Evolutionary conservation across 768 basidiomycete species (phyloP).

Genomic region (Chalciporus chontae): DNA sequence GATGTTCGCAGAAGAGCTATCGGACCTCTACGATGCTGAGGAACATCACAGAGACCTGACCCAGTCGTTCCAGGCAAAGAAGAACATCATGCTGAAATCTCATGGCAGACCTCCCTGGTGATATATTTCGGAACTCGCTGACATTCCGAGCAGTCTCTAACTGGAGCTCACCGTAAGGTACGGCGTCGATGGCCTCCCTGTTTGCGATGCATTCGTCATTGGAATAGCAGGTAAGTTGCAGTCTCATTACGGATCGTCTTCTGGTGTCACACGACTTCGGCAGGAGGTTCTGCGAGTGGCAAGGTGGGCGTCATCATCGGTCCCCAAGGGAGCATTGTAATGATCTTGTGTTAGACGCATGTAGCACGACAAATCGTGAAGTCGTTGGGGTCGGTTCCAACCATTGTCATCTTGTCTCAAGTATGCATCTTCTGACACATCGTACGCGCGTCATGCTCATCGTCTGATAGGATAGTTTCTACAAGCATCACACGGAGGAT

Average conservation of each 20-base stretch:
- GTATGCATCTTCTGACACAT: conserved; percentile 32
- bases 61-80: conserved; percentile 35
- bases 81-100: conserved; percentile 77
- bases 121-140: conserved; percentile 7
- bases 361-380: conserved; percentile 81
- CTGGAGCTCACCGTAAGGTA: conserved; percentile 51
- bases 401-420: conserved; percentile 89
- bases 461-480: conserved; percentile 80
- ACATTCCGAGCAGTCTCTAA: conserved; percentile 12
- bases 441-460: background rate
- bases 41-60: conserved; percentile 16
- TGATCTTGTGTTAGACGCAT: conserved; percentile 55
- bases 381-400: conserved; percentile 77
- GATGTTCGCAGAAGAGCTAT: conserved; percentile 29
- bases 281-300: conserved; percentile 84
- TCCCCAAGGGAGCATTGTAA: background rate
- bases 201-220: conserved; percentile 77
- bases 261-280: conserved; percentile 1
- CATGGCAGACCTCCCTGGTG: conserved; percentile 88
- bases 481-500: conserved; percentile 74
- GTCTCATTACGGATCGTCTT: background rate
- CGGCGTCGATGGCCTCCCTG: conserved; percentile 64
- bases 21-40: conserved; percentile 19
- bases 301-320: conserved; percentile 51
- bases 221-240: conserved; percentile 69